phyloP scores from a whole-genome alignment of 306 rosid species.

The Astragalus glycyphyllos region DNA sequence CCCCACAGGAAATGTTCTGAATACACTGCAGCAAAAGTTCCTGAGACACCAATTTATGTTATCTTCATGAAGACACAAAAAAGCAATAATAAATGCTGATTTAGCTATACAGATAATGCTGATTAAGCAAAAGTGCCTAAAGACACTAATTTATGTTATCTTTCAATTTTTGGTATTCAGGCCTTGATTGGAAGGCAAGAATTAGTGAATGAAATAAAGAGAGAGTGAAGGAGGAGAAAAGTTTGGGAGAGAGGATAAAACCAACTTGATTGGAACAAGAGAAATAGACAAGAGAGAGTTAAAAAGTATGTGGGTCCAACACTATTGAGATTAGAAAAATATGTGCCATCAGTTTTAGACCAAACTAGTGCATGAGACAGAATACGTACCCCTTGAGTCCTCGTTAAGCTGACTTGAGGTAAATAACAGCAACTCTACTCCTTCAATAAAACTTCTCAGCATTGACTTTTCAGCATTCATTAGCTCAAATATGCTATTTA shows the following conservation, averaged over 20 bases:
- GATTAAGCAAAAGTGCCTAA: too few species aligned
- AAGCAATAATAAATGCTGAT: slow-evolving; percentile 30
- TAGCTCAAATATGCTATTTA: slow-evolving; percentile 46
- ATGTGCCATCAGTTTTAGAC: neutral
- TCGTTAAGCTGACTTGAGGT: slow-evolving; percentile 59
- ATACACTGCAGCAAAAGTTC: slow-evolving; percentile 38
- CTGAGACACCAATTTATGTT: slow-evolving; percentile 44
- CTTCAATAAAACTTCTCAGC: slow-evolving; percentile 59
- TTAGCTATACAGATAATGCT: neutral
- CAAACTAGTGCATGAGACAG: slow-evolving; percentile 30
- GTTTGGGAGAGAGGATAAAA: too few species aligned
- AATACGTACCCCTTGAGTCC: slow-evolving; percentile 59
- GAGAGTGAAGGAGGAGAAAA: too few species aligned
- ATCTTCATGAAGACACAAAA: slow-evolving; percentile 19
- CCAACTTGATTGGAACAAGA: too few species aligned
- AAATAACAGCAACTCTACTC: slow-evolving; percentile 66
- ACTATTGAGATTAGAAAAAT: neutral
- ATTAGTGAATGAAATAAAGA: too few species aligned
- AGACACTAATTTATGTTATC: too few species aligned
- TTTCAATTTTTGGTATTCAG: too few species aligned
- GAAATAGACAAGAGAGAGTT: too few species aligned
- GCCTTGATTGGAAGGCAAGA: too few species aligned
- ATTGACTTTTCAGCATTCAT: slow-evolving; percentile 60
- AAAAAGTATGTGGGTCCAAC: neutral
- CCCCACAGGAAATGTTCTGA: slow-evolving; percentile 64